phyloP scores from a whole-genome alignment of 768 basidiomycete genomes.

The Albatrellus ellisii region DNA sequence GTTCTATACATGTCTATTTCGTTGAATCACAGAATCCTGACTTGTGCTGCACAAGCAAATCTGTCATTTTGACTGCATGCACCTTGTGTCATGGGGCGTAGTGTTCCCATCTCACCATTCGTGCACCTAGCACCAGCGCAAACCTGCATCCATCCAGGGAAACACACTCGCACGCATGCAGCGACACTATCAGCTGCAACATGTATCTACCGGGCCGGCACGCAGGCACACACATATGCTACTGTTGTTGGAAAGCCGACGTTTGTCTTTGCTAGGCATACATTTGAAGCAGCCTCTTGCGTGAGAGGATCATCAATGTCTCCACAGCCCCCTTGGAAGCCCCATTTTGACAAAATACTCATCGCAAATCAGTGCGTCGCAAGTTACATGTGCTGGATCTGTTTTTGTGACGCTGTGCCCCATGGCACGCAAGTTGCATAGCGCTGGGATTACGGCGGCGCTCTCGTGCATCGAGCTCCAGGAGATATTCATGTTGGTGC shows the following conservation, averaged over 20 bases:
- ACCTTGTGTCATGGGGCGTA: not conserved
- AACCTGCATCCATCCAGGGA: not conserved
- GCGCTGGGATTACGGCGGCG: no score
- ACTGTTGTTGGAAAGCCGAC: slow-evolving; percentile 4
- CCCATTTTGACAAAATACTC: slow-evolving; percentile 83
- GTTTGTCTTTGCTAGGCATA: not conserved
- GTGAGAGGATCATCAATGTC: not conserved
- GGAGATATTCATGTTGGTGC: no score
- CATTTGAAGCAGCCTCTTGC: not conserved
- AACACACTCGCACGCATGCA: not conserved
- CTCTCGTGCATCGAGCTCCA: no score
- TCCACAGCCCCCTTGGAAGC: slow-evolving; percentile 17
- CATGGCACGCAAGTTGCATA: no score
- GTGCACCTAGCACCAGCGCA: not conserved
- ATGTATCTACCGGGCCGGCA: no score
- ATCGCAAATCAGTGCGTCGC: slow-evolving; percentile 75
- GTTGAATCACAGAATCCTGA: no score
- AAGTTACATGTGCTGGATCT: not conserved
- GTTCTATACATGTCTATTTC: no score
- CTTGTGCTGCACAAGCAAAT: not conserved
- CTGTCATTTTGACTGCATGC: not conserved
- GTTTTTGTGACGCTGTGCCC: not conserved
- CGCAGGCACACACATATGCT: slow-evolving; percentile 3
- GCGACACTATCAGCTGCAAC: not conserved
- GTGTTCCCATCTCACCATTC: not conserved